phyloP scores from a whole-genome alignment of 192 early-diverging fungal species.

The Coemansia sp. region DNA sequence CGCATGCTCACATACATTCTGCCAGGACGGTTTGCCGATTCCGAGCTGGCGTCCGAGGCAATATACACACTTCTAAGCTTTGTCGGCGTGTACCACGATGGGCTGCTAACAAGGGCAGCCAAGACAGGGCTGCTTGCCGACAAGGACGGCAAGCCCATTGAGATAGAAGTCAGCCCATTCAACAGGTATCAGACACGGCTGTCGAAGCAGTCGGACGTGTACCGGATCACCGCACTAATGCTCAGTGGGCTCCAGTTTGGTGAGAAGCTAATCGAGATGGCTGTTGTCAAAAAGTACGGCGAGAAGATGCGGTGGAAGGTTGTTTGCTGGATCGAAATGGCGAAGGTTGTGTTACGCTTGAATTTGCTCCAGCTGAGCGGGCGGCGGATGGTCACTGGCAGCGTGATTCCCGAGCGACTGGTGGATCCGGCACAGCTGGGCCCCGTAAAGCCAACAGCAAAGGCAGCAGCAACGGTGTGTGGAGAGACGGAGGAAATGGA shows the following conservation, averaged over 20 bases:
- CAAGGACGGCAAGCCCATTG: slow-evolving; percentile 26
- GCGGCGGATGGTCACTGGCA: slow-evolving; percentile 43
- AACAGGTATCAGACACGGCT: slow-evolving; percentile 78
- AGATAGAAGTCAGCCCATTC: slow-evolving; percentile 40
- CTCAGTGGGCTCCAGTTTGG: slow-evolving; percentile 72
- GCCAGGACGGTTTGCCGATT: slow-evolving; percentile 90
- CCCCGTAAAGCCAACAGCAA: not conserved
- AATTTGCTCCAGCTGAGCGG: slow-evolving; percentile 37
- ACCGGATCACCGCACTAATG: slow-evolving; percentile 61
- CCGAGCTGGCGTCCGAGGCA: slow-evolving; percentile 90
- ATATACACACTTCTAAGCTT: slow-evolving; percentile 79
- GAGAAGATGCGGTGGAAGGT: slow-evolving; percentile 62
- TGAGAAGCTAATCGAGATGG: slow-evolving; percentile 80
- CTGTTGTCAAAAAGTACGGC: slow-evolving; percentile 65
- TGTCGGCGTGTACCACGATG: slow-evolving; percentile 85
- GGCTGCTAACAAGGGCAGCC: slow-evolving; percentile 58
- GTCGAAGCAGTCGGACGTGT: slow-evolving; percentile 48
- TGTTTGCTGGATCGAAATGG: slow-evolving; percentile 64
- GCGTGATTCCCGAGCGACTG: slow-evolving; percentile 44
- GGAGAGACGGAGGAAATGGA: not conserved
- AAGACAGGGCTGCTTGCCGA: slow-evolving; percentile 35
- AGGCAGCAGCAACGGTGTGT: not conserved
- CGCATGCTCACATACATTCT: slow-evolving; percentile 89
- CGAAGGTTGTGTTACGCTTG: slow-evolving; percentile 61
- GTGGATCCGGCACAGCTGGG: slow-evolving; percentile 51